Percentiles rank a stretch among this genome's conserved stretches.
These are phyloP conservation scores for Solanum virginianum DNA, from an alignment of 257 asterid species.

Conservation along the genomic window DNA sequence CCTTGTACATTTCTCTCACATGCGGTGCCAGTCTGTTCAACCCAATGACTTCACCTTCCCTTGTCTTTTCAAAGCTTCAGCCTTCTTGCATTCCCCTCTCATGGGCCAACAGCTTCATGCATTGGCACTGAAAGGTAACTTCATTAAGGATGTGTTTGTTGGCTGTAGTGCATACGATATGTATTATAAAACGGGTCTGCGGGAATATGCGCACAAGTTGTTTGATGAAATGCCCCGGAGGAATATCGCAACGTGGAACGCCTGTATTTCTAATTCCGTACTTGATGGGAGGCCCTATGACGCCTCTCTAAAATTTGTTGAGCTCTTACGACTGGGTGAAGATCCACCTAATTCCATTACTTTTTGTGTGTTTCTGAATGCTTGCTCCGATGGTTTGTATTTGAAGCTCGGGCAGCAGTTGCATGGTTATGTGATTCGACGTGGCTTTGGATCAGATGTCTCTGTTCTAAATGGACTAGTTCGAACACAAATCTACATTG, in stretches of 20 bases:
- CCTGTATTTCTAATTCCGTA: slow-evolving; percentile 58
- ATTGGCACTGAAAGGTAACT: slow-evolving; percentile 34
- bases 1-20: slow-evolving; percentile 28
- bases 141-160: slow-evolving; percentile 51
- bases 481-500: too few relatives aligned
- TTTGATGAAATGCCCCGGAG: slow-evolving; percentile 66
- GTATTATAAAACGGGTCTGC: slow-evolving; percentile 41
- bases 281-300: slow-evolving; percentile 34
- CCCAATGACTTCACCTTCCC: slow-evolving; percentile 90
- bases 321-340: slow-evolving; percentile 28
- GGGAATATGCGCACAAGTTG: slow-evolving; percentile 37
- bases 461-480: slow-evolving; percentile 63
- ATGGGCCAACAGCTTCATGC: slow-evolving; percentile 65
- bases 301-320: slow-evolving; percentile 37
- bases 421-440: slow-evolving; percentile 47
- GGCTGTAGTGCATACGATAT: slow-evolving; percentile 76
- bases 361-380: slow-evolving; percentile 68
- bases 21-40: slow-evolving; percentile 51
- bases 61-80: slow-evolving; percentile 68
- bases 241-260: slow-evolving; percentile 82
- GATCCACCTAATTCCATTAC: slow-evolving; percentile 60
- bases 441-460: slow-evolving; percentile 44
- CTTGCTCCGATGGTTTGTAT: slow-evolving; percentile 51
- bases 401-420: slow-evolving; percentile 50
- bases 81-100: slow-evolving; percentile 24